phyloP scores from a whole-genome alignment of 441 rosid genomes.

The Gossypium lobatum region DNA sequence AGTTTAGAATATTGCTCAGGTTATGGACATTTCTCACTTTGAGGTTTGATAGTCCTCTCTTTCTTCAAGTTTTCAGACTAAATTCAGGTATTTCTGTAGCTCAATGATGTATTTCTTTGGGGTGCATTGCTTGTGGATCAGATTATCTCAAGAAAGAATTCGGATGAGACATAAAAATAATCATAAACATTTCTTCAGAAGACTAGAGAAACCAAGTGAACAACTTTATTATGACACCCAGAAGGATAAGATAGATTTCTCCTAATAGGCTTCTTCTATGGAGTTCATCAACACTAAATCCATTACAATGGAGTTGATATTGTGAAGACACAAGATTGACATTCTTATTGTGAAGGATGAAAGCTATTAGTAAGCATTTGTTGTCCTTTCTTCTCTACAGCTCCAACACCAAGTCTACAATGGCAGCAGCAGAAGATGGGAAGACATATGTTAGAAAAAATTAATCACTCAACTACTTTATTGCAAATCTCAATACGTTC shows the following conservation, averaged over 20 bases:
- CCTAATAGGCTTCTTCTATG: constrained; percentile 20
- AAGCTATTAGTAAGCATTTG: constrained; percentile 11
- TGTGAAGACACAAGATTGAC: constrained; percentile 19
- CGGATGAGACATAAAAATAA: constrained; percentile 8
- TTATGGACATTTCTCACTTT: background rate
- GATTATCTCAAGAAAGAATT: constrained; percentile 4
- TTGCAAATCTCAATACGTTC: background rate
- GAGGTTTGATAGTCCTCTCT: background rate
- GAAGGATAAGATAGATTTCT: constrained; percentile 24
- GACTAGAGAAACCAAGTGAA: constrained; percentile 16
- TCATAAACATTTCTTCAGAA: constrained; percentile 7
- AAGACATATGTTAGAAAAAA: constrained; percentile 19
- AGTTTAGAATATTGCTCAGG: constrained; percentile 11
- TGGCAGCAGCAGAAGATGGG: constrained; percentile 20
- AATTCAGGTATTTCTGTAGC: background rate
- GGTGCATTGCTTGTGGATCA: background rate
- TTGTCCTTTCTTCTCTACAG: constrained; percentile 42
- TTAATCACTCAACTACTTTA: background rate
- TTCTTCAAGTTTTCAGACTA: constrained; percentile 2
- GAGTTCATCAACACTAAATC: constrained; percentile 22
- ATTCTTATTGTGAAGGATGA: background rate
- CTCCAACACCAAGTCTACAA: constrained; percentile 89
- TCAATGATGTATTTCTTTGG: background rate
- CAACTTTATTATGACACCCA: constrained; percentile 30
- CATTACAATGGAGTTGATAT: constrained; percentile 29